These are phyloP conservation scores for Penicillium sp. DNA, from an alignment of 2,329 filamentous ascomycete genomes.

Conservation along the genomic window DNA sequence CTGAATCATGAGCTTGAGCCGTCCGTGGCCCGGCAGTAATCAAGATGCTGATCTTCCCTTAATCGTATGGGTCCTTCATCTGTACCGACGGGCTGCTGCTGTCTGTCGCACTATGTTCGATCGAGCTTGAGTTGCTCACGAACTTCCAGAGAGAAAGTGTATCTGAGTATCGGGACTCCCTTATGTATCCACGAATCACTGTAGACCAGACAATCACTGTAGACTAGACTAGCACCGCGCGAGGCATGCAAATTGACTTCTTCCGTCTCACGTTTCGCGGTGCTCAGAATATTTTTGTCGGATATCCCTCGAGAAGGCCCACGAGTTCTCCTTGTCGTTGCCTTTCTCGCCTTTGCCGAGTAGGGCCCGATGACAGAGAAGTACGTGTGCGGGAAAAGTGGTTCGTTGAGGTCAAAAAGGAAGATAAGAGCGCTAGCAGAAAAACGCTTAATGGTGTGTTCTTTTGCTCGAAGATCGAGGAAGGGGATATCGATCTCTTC, in stretches of 20 bases:
- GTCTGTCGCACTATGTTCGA: constrained; percentile 4
- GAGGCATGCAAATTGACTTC: constrained; percentile 2
- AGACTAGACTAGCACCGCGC: constrained; percentile 1
- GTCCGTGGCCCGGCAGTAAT: constrained; percentile 7
- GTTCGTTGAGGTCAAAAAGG: neutral
- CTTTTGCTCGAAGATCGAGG: constrained; percentile 5
- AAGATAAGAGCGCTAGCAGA: constrained; percentile 5
- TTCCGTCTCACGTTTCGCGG: constrained; percentile 5
- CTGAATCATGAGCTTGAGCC: constrained; percentile 3
- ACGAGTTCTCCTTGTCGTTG: constrained; percentile 1
- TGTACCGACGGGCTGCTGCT: constrained; percentile 1
- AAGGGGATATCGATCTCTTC: constrained; percentile 6
- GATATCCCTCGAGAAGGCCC: neutral
- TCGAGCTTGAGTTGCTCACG: constrained; percentile 1
- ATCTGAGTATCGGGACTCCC: constrained; percentile 4
- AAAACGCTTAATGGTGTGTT: constrained; percentile 5
- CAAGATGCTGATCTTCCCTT: constrained; percentile 1
- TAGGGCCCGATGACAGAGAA: constrained; percentile 3
- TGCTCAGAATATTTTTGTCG: neutral
- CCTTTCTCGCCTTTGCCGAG: neutral
- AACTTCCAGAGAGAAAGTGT: constrained; percentile 2
- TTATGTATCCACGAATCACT: constrained; percentile 4
- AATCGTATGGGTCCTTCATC: neutral
- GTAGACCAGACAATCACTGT: too few species aligned
- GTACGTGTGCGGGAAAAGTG: neutral